Evolutionary conservation across 2,329 filamentous ascomycete species (phyloP), one percentile per base, ranked within the genome.

Genomic region (Aspergillus neotritici): DNA sequence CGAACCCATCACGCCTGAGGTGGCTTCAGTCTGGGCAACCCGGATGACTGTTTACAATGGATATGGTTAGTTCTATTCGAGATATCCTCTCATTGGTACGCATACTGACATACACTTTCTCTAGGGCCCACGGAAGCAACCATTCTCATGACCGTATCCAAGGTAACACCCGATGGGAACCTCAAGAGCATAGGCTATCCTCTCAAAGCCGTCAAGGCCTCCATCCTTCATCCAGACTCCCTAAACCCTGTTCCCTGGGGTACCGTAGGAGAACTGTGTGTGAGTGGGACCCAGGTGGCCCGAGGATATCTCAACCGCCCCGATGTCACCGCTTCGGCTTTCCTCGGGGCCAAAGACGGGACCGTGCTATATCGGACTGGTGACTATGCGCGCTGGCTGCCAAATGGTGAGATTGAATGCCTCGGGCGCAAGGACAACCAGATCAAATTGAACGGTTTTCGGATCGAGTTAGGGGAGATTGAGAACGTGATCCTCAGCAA

Each of bases 391-490:
- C 34, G 53, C 9, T 53, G 43, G 37, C 36, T 49, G 3, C 47
- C 51, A 4, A 44, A 34, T 40, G 49, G 49, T 5, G 49, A 49
- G n/a, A 40, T 54, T 11, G 49, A 54, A 39, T 50, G 38, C 14
- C 31, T 79, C 7, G 78, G 78, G 2, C 71, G 81, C 31, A 79
- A 77, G 48, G 80, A 83, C 47, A 72, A 73, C 33, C 80, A 80
- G 57, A 74, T 81, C 45, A 84, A 85, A 60, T 61, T 83, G 15
- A 67, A 71, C 3, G 83, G 83, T 17, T 79, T 76, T 49, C 68
- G 80, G 37, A 75, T 82, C 34, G 83, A 79, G 62, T 68, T 79
- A 40, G 69, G 60, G 29, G 71, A 68, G 56, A 52, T 53, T 15
- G 49, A 53, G 28, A 41, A 41, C 5, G 48, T 36, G 10, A 46